Base-by-base conservation (phyloP, 1,139 yeast genomes). In the Suhomyces atakaporum region DNA sequence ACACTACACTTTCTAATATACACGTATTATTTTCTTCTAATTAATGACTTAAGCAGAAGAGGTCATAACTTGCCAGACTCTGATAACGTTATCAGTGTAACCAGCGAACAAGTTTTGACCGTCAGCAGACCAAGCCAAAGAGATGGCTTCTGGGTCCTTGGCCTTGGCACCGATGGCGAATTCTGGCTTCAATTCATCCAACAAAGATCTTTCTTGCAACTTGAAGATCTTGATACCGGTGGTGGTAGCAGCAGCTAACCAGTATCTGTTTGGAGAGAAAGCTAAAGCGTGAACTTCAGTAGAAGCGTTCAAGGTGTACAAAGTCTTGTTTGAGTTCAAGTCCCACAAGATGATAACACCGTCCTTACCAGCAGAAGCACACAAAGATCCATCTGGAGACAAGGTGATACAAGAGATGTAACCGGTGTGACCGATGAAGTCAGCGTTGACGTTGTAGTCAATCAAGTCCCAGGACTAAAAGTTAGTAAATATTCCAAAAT, bases 41-140 rank as follows among this genome's bases (percentile, higher is more conserved):
- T 33, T 21, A 29, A 16, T 16, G 36, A 53, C 46, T 63, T 71
- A 70, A 67, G 77, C 74, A 51, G 76, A 72, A 65, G 95, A 81
- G 77, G 96, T 89, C 97, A 90, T 90, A 63, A 92, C 96, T 84
- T 92, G 97, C 97, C 97, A 92, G 76, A 90, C 98, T 81, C 98
- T 92, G 82, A 92, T 90, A 68, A 85, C 81, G 81, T 88, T 88
- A 77, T 92, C 99, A 66, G 97, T 90, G 96, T 92, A 92, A 82
- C 99, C 99, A 62, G 97, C 96, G 71, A 89, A 92, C 77, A 92
- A 84, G 85, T 87, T 89, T 82, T 90, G 97, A 73, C 98, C 98
- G 65, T 92, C 98, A 74, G 96, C 95, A 63, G 97, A 90, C 99
- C 99, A 92, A 70, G 97, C 89, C 70, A 92, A 84, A 56, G 97